Base-by-base conservation (phyloP, 1,139 yeast species). In the Scheffersomyces lignicola region DNA sequence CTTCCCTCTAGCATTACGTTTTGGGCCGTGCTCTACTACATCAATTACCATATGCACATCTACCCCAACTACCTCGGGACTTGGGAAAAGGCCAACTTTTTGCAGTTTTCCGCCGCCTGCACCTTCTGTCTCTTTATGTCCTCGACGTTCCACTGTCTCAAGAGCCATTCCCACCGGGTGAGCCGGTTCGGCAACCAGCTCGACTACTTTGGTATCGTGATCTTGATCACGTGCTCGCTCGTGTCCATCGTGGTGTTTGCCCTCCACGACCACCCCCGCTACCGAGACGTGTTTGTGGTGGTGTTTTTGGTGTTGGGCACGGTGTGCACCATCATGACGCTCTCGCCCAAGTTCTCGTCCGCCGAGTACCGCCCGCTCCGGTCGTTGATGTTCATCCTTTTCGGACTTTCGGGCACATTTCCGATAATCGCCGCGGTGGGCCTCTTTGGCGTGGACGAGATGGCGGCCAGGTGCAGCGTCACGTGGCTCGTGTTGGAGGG, bases 191-290 rank as follows among this genome's bases (percentile, higher is more conserved):
- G 96, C 2, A 87, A 88, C 54, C 85, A 82, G 48, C 67, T 88
- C 39, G 97, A 89, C 56, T 90, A 89, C 51, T 73, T 89, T 38
- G 97, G 97, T 0, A 89, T 89, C 32, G 84, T 88, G 9, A 68
- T 83, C 3, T 65, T 89, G 40, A 87, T 88, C 38, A 78, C 84
- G 1, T 71, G 87, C 22, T 87, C 96, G 0, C 75, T 86, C 69
- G 65, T 82, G 2, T 83, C 95, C 7, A 68, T 88, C 4, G 65
- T 86, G 11, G 69, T 77, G 45, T 87, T 83, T 56, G 83, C 90
- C 1, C 77, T 78, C 38, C 62, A 72, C 42, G 89, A 85, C 47
- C 56, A 59, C 28, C 67, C 71, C 1, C 31, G 14, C 6, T 52
- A 65, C 39, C 73, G 73, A 34, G 51, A 58, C 26, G 23, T 58